These are phyloP conservation scores for Acer yangbiense DNA, from an alignment of 345 rosid species.

Conservation along the genomic window DNA sequence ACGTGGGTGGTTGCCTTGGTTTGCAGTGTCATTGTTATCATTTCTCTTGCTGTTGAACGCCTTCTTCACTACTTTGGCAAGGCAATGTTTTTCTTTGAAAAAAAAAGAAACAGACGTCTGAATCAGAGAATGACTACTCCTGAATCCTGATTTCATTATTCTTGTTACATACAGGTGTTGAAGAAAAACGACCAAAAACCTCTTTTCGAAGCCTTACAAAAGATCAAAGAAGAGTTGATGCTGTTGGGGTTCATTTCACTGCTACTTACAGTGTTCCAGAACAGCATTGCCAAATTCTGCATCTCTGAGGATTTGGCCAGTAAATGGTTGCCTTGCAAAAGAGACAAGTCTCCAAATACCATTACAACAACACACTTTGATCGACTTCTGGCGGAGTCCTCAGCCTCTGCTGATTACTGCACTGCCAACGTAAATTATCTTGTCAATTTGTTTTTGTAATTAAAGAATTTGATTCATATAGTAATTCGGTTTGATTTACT, in stretches of 20 bases:
- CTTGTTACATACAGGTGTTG: slow-evolving; percentile 38
- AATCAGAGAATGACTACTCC: background rate
- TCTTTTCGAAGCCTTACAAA: slow-evolving; percentile 71
- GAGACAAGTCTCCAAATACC: slow-evolving; percentile 18
- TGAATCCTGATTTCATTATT: background rate
- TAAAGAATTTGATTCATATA: too few relatives aligned
- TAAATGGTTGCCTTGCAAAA: slow-evolving; percentile 63
- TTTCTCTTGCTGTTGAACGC: slow-evolving; percentile 74
- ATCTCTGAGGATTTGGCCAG: slow-evolving; percentile 42
- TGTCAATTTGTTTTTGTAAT: too few relatives aligned
- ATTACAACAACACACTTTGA: slow-evolving; percentile 39
- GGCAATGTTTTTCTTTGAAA: slow-evolving; percentile 26
- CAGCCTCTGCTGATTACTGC: slow-evolving; percentile 30
- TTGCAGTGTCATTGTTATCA: slow-evolving; percentile 65
- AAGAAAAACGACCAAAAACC: slow-evolving; percentile 66
- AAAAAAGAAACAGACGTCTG: too few relatives aligned
- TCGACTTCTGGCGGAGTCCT: slow-evolving; percentile 53
- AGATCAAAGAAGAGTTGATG: slow-evolving; percentile 95
- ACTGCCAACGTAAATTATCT: slow-evolving; percentile 30
- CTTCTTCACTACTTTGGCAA: slow-evolving; percentile 69
- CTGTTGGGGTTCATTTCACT: slow-evolving; percentile 84
- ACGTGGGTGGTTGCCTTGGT: slow-evolving; percentile 84
- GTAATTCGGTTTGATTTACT: background rate
- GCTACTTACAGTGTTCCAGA: slow-evolving; percentile 63
- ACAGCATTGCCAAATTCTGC: slow-evolving; percentile 48